These are phyloP conservation scores for Ajuga reptans DNA, from an alignment of 305 asterid genomes.

Conservation along the genomic window DNA sequence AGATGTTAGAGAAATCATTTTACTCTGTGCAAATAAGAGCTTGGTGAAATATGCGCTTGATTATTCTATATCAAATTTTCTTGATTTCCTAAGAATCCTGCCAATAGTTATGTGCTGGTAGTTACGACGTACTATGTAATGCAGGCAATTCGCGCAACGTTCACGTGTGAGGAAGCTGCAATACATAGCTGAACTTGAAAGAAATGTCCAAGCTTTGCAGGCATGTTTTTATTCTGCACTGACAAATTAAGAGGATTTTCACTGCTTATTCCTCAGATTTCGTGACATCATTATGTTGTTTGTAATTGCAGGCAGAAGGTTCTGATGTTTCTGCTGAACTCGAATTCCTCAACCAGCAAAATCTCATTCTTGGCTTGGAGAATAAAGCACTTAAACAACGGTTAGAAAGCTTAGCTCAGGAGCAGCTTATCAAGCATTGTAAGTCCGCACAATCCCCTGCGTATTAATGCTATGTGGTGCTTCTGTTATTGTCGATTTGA, in stretches of 20 bases:
- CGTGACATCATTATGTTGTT: slow-evolving; percentile 10
- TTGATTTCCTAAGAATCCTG: not conserved
- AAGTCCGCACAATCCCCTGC: slow-evolving; percentile 28
- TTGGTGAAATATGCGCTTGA: not conserved
- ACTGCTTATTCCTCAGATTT: not conserved
- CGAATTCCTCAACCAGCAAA: slow-evolving; percentile 82
- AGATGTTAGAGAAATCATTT: not conserved
- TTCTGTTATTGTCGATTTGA: not conserved
- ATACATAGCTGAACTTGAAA: slow-evolving; percentile 91
- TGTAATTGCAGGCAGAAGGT: slow-evolving; percentile 62
- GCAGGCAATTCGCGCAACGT: slow-evolving; percentile 97
- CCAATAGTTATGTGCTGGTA: slow-evolving; percentile 8
- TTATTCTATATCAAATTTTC: not conserved
- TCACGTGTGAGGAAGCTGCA: slow-evolving; percentile 95
- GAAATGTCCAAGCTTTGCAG: slow-evolving; percentile 83
- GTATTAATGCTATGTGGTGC: not conserved
- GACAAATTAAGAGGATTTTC: slow-evolving; percentile 12
- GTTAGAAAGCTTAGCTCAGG: slow-evolving; percentile 73
- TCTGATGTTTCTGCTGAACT: slow-evolving; percentile 84
- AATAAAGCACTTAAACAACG: slow-evolving; percentile 91
- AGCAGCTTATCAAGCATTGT: slow-evolving; percentile 81
- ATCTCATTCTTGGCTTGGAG: slow-evolving; percentile 83
- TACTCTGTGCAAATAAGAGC: not conserved
- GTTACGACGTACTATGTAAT: slow-evolving; percentile 5
- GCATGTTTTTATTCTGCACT: slow-evolving; percentile 35